Percentiles rank a stretch among this genome's conserved stretches.
phyloP scores from a whole-genome alignment of 2,329 filamentous ascomycete species.

The Colletotrichum aenigma region DNA sequence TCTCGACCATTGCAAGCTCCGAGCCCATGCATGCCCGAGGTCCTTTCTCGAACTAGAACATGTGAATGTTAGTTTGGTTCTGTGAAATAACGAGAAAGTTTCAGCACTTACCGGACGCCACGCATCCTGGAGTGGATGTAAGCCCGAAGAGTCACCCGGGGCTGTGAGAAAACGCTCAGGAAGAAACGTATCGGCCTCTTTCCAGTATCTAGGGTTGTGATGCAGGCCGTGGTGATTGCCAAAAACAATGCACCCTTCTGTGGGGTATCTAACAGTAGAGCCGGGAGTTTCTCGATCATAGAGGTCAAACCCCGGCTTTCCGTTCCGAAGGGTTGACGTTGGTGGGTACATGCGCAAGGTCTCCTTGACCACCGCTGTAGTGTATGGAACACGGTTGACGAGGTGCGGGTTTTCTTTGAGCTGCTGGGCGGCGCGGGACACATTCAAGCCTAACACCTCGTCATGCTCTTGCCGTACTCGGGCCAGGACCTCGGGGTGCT shows the following conservation, averaged over 20 bases:
- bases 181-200: neutral
- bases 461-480: slow-evolving; percentile 33
- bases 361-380: slow-evolving; percentile 44
- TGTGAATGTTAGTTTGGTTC: neutral
- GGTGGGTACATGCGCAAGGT: slow-evolving; percentile 36
- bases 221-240: slow-evolving; percentile 1
- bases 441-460: slow-evolving; percentile 48
- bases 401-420: slow-evolving; percentile 47
- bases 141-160: neutral
- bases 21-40: slow-evolving; percentile 3
- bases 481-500: slow-evolving; percentile 25
- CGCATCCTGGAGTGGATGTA: neutral
- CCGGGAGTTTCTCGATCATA: neutral
- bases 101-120: neutral
- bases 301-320: neutral
- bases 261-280: neutral
- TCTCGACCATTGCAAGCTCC: slow-evolving; percentile 1
- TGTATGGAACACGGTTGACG: slow-evolving; percentile 57
- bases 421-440: slow-evolving; percentile 36
- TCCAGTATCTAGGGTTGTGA: neutral
- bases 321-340: slow-evolving; percentile 31
- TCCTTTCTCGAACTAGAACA: neutral
- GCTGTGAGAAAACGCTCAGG: neutral
- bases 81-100: accelerated
- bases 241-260: neutral